Base-by-base conservation (phyloP, 345 rosid species). In the Nasturtium officinale region DNA sequence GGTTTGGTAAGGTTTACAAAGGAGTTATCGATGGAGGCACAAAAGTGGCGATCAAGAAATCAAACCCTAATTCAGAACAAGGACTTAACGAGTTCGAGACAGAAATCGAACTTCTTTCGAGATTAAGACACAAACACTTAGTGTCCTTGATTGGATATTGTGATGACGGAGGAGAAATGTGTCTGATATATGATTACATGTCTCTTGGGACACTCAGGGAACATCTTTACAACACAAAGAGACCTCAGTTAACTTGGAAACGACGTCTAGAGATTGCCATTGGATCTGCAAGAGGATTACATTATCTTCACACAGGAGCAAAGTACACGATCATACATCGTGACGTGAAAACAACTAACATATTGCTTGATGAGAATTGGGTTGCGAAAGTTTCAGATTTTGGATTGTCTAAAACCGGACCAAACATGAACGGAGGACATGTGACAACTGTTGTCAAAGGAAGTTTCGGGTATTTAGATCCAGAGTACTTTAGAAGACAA, bases 311-410 rank as follows among this genome's bases (percentile, higher is more conserved):
- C 80, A 91, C 96, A 0, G 97, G 96, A 9, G 97, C 99, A 0
- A 86, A 86, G 74, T 88, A 91, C 79, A 90, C 96, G 5, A 95
- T 95, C 74, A 91, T 91, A 56, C 99, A 95, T 72, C 83, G 97
- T 42, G 99, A 91, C 56, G 97, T 95, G 7, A 95, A 95, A 79
- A 90, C 97, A 26, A 91, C 96, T 15, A 91, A 95, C 84, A 91
- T 90, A 32, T 88, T 91, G 3, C n/a, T 91, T 8, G 96, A 95
- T 26, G 93, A 88, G 78, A 87, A 95, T 32, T 87, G 89, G 89
- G 90, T 87, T 6, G 97, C 99, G 1, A 88, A 95, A 57, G 97
- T 90, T 29, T 95, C 97, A 0, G 96, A 91, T 72, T 95, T 95
- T 3, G 97, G 96, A 35, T 70, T 95, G 2, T 95, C 94, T 0